phyloP scores from a whole-genome alignment of 2,329 filamentous ascomycete species.

The Aspergillus neotritici region DNA sequence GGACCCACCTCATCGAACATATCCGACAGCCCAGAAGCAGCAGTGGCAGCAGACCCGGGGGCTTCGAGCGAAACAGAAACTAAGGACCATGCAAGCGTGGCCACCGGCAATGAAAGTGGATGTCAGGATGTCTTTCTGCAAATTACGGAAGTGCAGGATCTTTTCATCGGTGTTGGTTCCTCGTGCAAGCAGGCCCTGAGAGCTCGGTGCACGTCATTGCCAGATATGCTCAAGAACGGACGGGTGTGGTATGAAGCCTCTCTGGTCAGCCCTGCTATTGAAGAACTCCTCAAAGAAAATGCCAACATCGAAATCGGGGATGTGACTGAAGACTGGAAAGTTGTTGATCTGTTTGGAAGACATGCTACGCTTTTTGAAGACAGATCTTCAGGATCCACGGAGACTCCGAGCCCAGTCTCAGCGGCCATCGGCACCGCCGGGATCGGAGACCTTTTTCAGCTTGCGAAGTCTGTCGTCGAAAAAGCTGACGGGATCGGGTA shows the following conservation, averaged over 20 bases:
- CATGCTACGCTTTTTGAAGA: constrained; percentile 16
- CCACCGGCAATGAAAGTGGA: constrained; percentile 8
- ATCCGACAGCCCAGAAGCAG: background rate
- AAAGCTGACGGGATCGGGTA: constrained; percentile 36
- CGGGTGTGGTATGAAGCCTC: constrained; percentile 38
- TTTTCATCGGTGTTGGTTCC: constrained; percentile 21
- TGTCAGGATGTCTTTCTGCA: constrained; percentile 28
- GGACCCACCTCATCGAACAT: background rate
- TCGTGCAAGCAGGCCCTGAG: constrained; percentile 22
- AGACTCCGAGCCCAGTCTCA: constrained; percentile 14
- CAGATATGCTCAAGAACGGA: constrained; percentile 28
- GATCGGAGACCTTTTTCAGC: constrained; percentile 24
- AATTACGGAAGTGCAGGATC: constrained; percentile 36
- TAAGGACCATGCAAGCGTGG: background rate
- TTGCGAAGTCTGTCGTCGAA: constrained; percentile 29
- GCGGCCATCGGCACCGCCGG: constrained; percentile 22
- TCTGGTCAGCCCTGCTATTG: constrained; percentile 32
- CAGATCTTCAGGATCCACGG: background rate
- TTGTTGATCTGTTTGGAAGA: constrained; percentile 25
- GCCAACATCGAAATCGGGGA: constrained; percentile 30
- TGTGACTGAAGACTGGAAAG: constrained; percentile 26
- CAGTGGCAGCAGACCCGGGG: background rate
- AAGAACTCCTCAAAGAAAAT: constrained; percentile 30
- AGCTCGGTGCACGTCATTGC: constrained; percentile 19
- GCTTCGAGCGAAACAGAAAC: background rate